Evolutionary conservation across 1,139 yeast genomes (phyloP), one percentile per base, ranked within the genome.

Genomic region (Pneumocystis wakefieldiae): DNA sequence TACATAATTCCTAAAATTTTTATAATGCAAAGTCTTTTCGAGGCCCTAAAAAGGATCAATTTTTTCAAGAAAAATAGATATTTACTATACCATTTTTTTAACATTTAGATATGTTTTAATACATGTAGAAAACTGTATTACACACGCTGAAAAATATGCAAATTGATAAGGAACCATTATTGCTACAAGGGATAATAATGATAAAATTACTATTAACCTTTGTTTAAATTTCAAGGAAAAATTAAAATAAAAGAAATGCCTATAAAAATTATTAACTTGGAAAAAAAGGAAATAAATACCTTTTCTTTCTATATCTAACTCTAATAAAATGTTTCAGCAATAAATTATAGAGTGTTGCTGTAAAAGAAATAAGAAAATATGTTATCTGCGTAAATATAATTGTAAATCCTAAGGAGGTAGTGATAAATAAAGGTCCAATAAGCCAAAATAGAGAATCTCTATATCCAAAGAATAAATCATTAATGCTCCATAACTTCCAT

Each of bases 81-180:
- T 28, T 12, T 19, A 57, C 15, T 38, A 19, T 17, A 53, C 65
- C 64, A 36, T 53, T 15, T 60, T 64, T 41, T 59, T 42, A 14
- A 24, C 32, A 39, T 17, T 41, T 15, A 29, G 36, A 17, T 29
- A 35, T 37, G 35, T 42, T 35, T 61, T 60, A 14, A 66, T 57
- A 24, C 68, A 66, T 32, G 70, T 67, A n/a, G 61, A 1, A 74
- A 65, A 61, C 55, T 75, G 77, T 15, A 85, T 67, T 35, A 83
- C 37, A 64, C 83, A 77, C 60, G 85, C 78, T 7, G 86, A 77
- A 15, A 84, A 74, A 70, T 80, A 87, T 0, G 87, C 90, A 70
- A 88, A 79, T 71, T 89, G 96, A 70, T 84, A 89, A 0, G 96
- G 96, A 35, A 87, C 75, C 70, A 83, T 84, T 53, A 83, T 73